phyloP scores from a whole-genome alignment of 768 basidiomycete species.

The Auriscalpium vulgare region DNA sequence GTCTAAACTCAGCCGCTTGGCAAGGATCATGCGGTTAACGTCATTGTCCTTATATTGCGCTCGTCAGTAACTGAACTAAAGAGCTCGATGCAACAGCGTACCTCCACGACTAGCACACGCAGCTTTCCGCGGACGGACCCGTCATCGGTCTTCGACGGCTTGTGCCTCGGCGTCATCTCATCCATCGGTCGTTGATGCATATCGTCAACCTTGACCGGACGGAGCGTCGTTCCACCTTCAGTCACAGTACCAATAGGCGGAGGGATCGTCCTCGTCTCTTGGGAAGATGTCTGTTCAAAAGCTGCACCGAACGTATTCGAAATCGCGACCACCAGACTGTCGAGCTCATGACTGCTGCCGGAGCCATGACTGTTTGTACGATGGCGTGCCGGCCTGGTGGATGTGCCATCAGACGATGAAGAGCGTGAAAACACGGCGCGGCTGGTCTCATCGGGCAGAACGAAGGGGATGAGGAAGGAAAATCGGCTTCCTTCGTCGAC shows the following conservation, averaged over 20 bases:
- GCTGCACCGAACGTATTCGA: slow-evolving; percentile 9
- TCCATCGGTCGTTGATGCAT: not conserved
- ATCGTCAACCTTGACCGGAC: slow-evolving; percentile 17
- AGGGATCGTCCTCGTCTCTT: too few relatives aligned
- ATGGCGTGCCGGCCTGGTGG: not conserved
- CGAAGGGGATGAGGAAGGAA: slow-evolving; percentile 63
- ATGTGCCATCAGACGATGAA: not conserved
- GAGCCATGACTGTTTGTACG: slow-evolving; percentile 5
- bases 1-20: slow-evolving; percentile 57
- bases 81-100: slow-evolving; percentile 18
- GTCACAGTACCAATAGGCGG: not conserved
- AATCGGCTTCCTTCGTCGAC: slow-evolving; percentile 62
- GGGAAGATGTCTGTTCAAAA: too few relatives aligned
- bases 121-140: slow-evolving; percentile 12
- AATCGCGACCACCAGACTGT: slow-evolving; percentile 20
- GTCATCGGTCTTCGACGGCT: too few relatives aligned
- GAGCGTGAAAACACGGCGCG: slow-evolving; percentile 6
- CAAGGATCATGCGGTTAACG: slow-evolving; percentile 64
- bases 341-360: not conserved
- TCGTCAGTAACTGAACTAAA: not conserved
- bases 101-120: slow-evolving; percentile 64
- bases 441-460: slow-evolving; percentile 25
- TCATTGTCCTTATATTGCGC: slow-evolving; percentile 48
- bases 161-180: too few relatives aligned
- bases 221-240: slow-evolving; percentile 13